phyloP scores from a whole-genome alignment of 2,329 filamentous ascomycete species.

The Trichoderma koningii region DNA sequence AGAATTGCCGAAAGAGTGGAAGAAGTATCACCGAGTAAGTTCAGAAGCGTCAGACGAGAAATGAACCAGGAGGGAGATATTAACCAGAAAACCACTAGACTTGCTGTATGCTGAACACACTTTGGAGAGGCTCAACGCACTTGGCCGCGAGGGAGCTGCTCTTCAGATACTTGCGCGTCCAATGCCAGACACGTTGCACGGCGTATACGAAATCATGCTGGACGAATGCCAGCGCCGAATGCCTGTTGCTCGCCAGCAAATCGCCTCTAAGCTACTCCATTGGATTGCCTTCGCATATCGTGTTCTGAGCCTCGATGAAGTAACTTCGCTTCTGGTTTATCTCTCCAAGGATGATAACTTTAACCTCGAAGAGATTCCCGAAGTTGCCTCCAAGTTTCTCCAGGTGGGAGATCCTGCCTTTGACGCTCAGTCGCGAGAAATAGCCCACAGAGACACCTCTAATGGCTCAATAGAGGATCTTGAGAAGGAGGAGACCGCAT shows the following conservation, averaged over 20 bases:
- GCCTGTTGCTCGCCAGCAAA: slow-evolving; percentile 24
- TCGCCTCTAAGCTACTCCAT: slow-evolving; percentile 33
- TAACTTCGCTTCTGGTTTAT: slow-evolving; percentile 31
- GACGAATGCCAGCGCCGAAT: slow-evolving; percentile 35
- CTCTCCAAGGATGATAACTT: slow-evolving; percentile 31
- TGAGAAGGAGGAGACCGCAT: slow-evolving; percentile 26
- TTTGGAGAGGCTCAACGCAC: slow-evolving; percentile 35
- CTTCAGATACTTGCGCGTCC: slow-evolving; percentile 35
- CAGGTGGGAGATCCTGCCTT: slow-evolving; percentile 33
- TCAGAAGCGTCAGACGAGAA: background rate
- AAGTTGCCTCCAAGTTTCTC: slow-evolving; percentile 35
- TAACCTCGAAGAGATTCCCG: slow-evolving; percentile 35
- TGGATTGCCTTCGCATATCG: slow-evolving; percentile 37
- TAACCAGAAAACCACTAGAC: slow-evolving; percentile 30
- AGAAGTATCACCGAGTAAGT: slow-evolving; percentile 39
- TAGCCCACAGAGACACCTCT: slow-evolving; percentile 1
- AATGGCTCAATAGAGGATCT: slow-evolving; percentile 30
- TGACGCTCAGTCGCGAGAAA: slow-evolving; percentile 31
- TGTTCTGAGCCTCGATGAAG: slow-evolving; percentile 32
- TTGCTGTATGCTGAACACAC: slow-evolving; percentile 44
- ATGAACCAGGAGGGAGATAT: too few relatives aligned
- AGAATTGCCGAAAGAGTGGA: slow-evolving; percentile 37
- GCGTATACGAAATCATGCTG: slow-evolving; percentile 35
- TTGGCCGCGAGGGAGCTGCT: slow-evolving; percentile 40
- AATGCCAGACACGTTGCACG: slow-evolving; percentile 33